Percentiles rank a stretch among this genome's conserved stretches.
Evolutionary conservation across 345 rosid genomes (phyloP).

Genomic region (Moricandia arvensis): DNA sequence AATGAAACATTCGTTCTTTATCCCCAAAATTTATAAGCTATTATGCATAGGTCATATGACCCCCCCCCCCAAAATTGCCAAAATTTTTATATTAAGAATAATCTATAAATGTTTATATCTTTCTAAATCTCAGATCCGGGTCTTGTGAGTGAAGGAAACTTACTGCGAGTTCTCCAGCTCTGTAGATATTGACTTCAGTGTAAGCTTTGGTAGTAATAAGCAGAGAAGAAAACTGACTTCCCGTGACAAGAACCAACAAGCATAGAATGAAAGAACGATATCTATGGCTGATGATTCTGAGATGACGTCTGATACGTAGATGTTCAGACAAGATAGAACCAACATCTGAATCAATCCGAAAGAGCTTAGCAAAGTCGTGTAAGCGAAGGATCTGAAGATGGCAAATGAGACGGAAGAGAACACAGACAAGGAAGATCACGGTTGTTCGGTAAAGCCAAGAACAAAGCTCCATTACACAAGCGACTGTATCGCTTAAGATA

Average conservation of each 20-base stretch:
- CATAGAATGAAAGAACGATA: conserved; percentile 63
- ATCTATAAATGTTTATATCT: too few relatives aligned
- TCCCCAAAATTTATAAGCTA: background rate
- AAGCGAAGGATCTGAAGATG: conserved; percentile 89
- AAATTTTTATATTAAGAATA: too few relatives aligned
- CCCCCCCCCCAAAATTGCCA: background rate
- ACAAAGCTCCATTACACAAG: conserved; percentile 81
- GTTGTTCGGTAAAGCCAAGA: conserved; percentile 95
- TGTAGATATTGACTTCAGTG: conserved; percentile 50
- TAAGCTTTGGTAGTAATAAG: conserved; percentile 67
- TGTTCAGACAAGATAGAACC: conserved; percentile 74
- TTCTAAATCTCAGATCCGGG: background rate
- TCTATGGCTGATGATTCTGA: conserved; percentile 90
- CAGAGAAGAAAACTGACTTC: conserved; percentile 82
- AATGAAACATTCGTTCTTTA: background rate
- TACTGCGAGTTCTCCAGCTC: conserved; percentile 94
- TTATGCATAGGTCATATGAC: background rate
- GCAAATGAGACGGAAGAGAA: conserved; percentile 82
- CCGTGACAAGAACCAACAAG: conserved; percentile 67
- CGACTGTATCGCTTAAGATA: conserved; percentile 64
- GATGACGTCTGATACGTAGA: conserved; percentile 78
- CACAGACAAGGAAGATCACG: conserved; percentile 80
- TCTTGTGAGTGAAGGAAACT: conserved; percentile 13
- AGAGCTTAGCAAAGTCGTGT: conserved; percentile 77
- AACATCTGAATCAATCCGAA: conserved; percentile 75